Evolutionary conservation across 1,284 basidiomycete species (phyloP), one percentile per base, ranked within the genome.

Genomic region (Microbotryum saponariae): DNA sequence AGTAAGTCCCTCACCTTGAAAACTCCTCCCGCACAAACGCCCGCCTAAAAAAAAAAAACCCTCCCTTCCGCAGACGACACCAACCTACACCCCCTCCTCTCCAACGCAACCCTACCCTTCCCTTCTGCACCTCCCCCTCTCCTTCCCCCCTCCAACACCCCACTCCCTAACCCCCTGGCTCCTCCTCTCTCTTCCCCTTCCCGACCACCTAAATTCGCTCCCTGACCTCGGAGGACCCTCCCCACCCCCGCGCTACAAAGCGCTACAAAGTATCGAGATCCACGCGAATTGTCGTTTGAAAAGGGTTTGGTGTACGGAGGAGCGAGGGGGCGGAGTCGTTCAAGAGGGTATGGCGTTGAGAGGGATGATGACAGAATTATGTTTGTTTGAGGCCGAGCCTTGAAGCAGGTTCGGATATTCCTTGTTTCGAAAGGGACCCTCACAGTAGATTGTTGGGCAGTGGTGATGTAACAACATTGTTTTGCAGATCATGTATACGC

Each of bases 241-340:
- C 37, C 37, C 37, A 42, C 37, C 37, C 37, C 37, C 37, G 16
- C 48, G 42, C 18, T 56, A 56, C 47, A 25, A 44, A 3, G 12
- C 56, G n/a, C 20, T 62, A 2, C 21, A 57, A 7, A 53, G 57
- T 6, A 58, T 68, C 49, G 56, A 63, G 33, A 51, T 66, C 1
- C 60, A 65, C 23, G 66, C 66, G 20, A 68, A 59, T n/a, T 63
- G 59, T 25, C 23, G 64, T 4, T 2, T 68, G 3, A 50, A 62
- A 23, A 23, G 66, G 31, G 25, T 65, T 1, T 68, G 64, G 64
- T 68, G 62, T 47, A 49, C 59, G 12, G 44, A 51, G 16, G 66
- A 63, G 9, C 51, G 46, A 5, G 46, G 27, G 21, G 60, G 47
- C 8, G 44, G 20, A 3, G 63, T 60, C 25, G 29, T 52, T 12